These are phyloP conservation scores for Coniochaeta sp. DNA, from an alignment of 2,329 filamentous ascomycete genomes.

Conservation along the genomic window DNA sequence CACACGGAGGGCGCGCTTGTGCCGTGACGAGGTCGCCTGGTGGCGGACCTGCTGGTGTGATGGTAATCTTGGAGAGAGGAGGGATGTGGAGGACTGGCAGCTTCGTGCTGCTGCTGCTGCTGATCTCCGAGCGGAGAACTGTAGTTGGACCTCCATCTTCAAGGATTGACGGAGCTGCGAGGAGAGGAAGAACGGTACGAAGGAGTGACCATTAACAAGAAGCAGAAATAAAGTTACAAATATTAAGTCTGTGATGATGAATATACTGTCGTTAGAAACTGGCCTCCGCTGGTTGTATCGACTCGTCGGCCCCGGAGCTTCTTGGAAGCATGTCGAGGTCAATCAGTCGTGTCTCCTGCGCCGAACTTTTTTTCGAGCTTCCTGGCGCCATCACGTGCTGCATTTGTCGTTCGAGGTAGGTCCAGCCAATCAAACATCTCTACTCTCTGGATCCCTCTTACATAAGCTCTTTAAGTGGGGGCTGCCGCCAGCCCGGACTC, in stretches of 20 bases:
- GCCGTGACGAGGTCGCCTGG: slow-evolving; percentile 44
- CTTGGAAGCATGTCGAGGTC: neutral
- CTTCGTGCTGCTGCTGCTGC: slow-evolving; percentile 12
- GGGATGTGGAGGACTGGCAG: slow-evolving; percentile 14
- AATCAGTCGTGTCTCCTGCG: neutral
- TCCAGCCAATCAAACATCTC: too few relatives aligned
- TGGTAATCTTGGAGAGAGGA: slow-evolving; percentile 7
- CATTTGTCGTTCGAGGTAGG: neutral
- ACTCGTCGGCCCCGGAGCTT: neutral
- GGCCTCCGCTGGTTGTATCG: neutral
- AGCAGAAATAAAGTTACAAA: neutral
- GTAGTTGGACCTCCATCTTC: neutral
- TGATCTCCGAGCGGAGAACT: neutral
- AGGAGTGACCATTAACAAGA: neutral
- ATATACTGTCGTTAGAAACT: neutral
- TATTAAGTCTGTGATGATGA: neutral
- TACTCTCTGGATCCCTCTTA: neutral
- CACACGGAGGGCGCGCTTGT: slow-evolving; percentile 51
- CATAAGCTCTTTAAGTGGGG: neutral
- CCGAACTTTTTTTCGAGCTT: neutral
- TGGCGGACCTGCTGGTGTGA: neutral
- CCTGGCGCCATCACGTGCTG: neutral
- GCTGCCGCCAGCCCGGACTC: neutral
- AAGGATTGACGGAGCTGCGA: neutral
- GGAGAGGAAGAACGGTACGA: neutral